phyloP scores from a whole-genome alignment of 2,329 filamentous ascomycete genomes.

The Ampelomyces quisqualis region DNA sequence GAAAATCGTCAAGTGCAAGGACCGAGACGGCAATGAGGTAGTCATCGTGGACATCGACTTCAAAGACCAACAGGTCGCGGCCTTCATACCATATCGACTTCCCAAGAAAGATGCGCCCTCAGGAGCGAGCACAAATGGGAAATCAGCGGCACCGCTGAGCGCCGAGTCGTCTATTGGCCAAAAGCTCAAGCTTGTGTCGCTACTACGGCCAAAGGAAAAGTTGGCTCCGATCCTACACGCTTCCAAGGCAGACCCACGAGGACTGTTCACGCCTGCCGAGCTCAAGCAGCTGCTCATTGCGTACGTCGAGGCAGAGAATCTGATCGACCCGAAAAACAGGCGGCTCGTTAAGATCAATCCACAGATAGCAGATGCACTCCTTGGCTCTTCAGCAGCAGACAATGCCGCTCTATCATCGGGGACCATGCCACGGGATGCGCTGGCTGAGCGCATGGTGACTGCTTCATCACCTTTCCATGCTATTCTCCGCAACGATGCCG shows the following conservation, averaged over 20 bases:
- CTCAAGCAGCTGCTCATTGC: slow-evolving; percentile 58
- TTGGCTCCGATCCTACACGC: slow-evolving; percentile 57
- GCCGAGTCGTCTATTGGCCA: slow-evolving; percentile 49
- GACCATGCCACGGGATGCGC: slow-evolving; percentile 59
- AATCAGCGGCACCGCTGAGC: slow-evolving; percentile 44
- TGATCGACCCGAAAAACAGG: slow-evolving; percentile 60
- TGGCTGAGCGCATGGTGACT: slow-evolving; percentile 60
- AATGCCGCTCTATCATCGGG: slow-evolving; percentile 59
- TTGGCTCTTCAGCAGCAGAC: slow-evolving; percentile 56
- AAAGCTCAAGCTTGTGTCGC: slow-evolving; percentile 53
- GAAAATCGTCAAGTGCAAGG: slow-evolving; percentile 63
- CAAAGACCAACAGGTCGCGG: slow-evolving; percentile 53
- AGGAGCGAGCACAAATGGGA: slow-evolving; percentile 39
- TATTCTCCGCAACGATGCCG: slow-evolving; percentile 54
- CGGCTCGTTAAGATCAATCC: slow-evolving; percentile 64
- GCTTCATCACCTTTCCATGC: slow-evolving; percentile 59
- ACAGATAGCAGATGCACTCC: slow-evolving; percentile 62
- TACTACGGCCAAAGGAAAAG: slow-evolving; percentile 60
- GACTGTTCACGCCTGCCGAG: slow-evolving; percentile 61
- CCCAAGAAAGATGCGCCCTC: slow-evolving; percentile 55
- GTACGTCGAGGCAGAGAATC: slow-evolving; percentile 60
- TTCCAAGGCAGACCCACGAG: slow-evolving; percentile 52
- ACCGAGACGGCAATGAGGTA: slow-evolving; percentile 63
- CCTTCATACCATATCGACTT: slow-evolving; percentile 64
- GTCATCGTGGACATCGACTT: slow-evolving; percentile 67